Evolutionary conservation across 495 filamentous ascomycete genomes (phyloP).

Genomic region (Astrothelium subdiscretum): DNA sequence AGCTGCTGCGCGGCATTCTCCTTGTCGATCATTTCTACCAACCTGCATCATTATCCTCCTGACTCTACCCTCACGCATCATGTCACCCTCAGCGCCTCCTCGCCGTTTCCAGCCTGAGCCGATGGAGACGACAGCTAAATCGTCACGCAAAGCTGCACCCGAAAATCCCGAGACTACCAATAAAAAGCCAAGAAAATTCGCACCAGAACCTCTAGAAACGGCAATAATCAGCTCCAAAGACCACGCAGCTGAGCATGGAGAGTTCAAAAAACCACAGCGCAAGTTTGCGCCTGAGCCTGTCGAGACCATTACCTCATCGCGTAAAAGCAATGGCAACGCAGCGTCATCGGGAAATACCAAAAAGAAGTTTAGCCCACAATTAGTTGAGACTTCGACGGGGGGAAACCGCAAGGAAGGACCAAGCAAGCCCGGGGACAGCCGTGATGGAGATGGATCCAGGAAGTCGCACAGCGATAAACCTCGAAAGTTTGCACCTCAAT

Average conservation of each 20-base stretch:
- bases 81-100: background rate
- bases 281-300: slow-evolving; percentile 18
- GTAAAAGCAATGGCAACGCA: background rate
- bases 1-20: background rate
- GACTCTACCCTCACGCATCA: background rate
- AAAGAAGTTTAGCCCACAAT: slow-evolving; percentile 49
- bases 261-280: slow-evolving; percentile 7
- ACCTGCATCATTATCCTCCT: too few species aligned
- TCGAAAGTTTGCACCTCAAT: slow-evolving; percentile 44
- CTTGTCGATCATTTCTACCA: too few species aligned
- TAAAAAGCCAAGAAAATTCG: slow-evolving; percentile 34
- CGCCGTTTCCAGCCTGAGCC: slow-evolving; percentile 25
- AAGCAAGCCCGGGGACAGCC: slow-evolving; percentile 15
- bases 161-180: slow-evolving; percentile 2
- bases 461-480: slow-evolving; percentile 20
- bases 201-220: slow-evolving; percentile 49
- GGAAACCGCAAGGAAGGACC: slow-evolving; percentile 41
- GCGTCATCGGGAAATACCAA: slow-evolving; percentile 25
- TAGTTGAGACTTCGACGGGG: slow-evolving; percentile 55
- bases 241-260: slow-evolving; percentile 35
- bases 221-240: slow-evolving; percentile 40
- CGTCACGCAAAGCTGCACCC: slow-evolving; percentile 15
- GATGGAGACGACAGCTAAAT: slow-evolving; percentile 22
- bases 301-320: slow-evolving; percentile 8
- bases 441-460: background rate